Base-by-base conservation (phyloP, 2,329 filamentous ascomycete genomes). In the Alternaria ethzedia region DNA sequence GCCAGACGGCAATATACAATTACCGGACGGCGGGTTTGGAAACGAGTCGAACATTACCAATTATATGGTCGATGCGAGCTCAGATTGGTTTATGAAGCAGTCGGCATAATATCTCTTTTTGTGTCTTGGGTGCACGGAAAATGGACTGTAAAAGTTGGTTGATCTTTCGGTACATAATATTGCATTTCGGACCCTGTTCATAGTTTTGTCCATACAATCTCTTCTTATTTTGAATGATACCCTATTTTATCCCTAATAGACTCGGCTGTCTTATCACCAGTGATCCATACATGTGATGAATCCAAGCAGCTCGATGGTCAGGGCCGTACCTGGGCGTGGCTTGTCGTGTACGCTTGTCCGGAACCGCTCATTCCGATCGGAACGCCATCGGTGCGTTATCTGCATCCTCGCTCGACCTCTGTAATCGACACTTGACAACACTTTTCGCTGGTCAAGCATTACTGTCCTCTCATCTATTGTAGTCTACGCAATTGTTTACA, bases 11-110 rank as follows among this genome's bases (percentile, higher is more conserved):
- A 70, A 71, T 17, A 70, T 73, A 61, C 73, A 66, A 26, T 64
- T 75, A 63, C 66, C 69, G 7, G 74, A 75, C 13, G 72, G 68
- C 10, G 67, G 64, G 7, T 74, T 66, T 65, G 79, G 71, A 56
- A 90, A 90, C 61, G 89, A 92, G 77, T 92, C 91, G 70, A 93
- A 93, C 70, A 93, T 93, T 63, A 91, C 89, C 49, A 91, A 93
- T 72, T 93, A 91, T 70, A 92, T 90, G 87, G 86, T 91, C 28
- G 90, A 93, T 79, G 88, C 87, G 3, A 91, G 87, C 70, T 89
- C 88, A 65, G 90, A 93, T 76, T 93, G 91, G 90, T 84, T 92
- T n/a, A 90, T 74, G 46, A 74, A 74, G 54, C 70, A 72, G 13
- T 54, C 71, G 6, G 66, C 66, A 17, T 73, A 51, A 46, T 21